Evolutionary conservation across 208 protist species (phyloP).

Genomic region (Trypanosoma mega): DNA sequence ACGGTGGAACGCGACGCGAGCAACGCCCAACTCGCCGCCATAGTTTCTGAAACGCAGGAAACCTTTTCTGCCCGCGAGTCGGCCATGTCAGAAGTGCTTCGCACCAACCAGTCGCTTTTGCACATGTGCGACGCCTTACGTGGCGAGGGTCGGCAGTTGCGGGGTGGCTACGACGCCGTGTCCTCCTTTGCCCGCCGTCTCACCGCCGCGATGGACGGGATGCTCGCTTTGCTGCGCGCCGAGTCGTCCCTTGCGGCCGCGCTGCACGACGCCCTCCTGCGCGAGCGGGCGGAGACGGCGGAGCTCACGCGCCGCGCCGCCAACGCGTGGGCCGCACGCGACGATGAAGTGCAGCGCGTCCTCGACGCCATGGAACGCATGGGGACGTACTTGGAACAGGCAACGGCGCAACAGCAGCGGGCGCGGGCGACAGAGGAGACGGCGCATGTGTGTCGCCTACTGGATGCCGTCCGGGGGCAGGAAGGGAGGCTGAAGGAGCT

Average conservation of each 20-base stretch:
- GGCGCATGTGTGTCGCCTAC: conserved; percentile 46
- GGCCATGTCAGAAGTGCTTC: conserved; percentile 21
- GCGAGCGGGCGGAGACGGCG: conserved; percentile 52
- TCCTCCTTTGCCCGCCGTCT: conserved; percentile 47
- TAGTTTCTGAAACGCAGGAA: conserved; percentile 15
- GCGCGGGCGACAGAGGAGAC: conserved; percentile 37
- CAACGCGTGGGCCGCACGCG: conserved; percentile 21
- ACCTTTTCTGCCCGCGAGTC: conserved; percentile 26
- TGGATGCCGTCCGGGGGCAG: conserved; percentile 52
- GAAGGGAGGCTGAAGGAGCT: conserved; percentile 49
- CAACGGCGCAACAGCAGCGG: conserved; percentile 33
- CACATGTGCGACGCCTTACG: conserved; percentile 29
- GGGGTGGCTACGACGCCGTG: conserved; percentile 38
- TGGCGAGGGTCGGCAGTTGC: conserved; percentile 35
- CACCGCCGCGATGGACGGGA: conserved; percentile 32
- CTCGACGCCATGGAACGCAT: conserved; percentile 31
- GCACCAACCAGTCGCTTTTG: conserved; percentile 47
- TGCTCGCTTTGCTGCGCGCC: conserved; percentile 43
- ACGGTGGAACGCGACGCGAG: conserved; percentile 17
- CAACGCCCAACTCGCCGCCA: conserved; percentile 2
- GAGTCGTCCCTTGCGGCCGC: conserved; percentile 43
- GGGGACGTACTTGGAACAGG: conserved; percentile 44
- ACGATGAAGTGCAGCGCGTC: conserved; percentile 31
- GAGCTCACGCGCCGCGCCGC: conserved; percentile 45
- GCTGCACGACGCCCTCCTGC: conserved; percentile 43